Evolutionary conservation across 768 basidiomycete species (phyloP).

Genomic region (Termitomyces bulborhizus): DNA sequence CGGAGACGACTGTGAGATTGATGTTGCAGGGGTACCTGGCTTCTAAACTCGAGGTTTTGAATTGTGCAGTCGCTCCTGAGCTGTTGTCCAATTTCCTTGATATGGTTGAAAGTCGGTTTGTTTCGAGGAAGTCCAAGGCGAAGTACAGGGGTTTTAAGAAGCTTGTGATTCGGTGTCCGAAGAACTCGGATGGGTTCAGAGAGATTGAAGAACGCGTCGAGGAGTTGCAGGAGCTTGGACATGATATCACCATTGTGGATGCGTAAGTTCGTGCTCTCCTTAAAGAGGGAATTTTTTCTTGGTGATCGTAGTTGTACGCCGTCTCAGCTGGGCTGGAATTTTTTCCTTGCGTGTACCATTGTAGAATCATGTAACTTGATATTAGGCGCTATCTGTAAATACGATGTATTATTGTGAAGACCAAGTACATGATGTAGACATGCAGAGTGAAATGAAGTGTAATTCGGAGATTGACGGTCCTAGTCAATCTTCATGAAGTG

Average conservation of each 20-base stretch:
- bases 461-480: background rate
- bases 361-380: background rate
- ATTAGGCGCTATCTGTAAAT: background rate
- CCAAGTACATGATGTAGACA: background rate
- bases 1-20: constrained; percentile 8
- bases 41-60: constrained; percentile 4
- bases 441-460: too few relatives aligned
- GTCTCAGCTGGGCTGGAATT: too few relatives aligned
- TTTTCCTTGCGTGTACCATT: background rate
- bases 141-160: constrained; percentile 8
- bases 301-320: background rate
- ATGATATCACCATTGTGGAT: constrained; percentile 3
- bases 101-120: constrained; percentile 12
- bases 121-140: constrained; percentile 1
- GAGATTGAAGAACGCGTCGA: constrained; percentile 1
- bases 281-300: background rate
- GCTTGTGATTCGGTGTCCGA: constrained; percentile 5
- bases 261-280: background rate
- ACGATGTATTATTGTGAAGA: background rate
- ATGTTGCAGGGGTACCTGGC: constrained; percentile 5
- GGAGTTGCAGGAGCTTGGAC: constrained; percentile 1
- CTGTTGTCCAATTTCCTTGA: constrained; percentile 9
- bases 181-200: background rate
- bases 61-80: constrained; percentile 3
- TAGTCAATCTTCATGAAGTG: background rate